phyloP scores from a whole-genome alignment of 2,329 filamentous ascomycete genomes.

The Beauveria scarabaeidicola region DNA sequence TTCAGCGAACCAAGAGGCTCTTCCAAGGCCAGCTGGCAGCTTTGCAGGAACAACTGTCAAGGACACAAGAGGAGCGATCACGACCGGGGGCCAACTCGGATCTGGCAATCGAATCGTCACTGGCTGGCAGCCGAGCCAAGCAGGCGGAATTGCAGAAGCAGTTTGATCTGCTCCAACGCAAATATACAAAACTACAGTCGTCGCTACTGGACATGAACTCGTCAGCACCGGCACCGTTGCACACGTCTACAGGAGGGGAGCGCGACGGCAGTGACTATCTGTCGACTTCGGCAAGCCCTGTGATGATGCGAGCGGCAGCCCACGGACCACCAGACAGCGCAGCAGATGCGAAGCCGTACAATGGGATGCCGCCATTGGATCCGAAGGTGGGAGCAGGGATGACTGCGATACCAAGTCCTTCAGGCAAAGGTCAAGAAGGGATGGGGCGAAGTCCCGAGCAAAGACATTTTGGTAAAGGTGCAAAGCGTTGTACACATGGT shows the following conservation, averaged over 20 bases:
- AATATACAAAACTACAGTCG: conserved; percentile 44
- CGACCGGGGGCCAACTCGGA: conserved; percentile 22
- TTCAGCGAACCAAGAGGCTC: conserved; percentile 32
- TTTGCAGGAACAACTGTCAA: conserved; percentile 37
- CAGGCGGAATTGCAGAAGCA: conserved; percentile 47
- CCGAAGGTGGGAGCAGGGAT: conserved; percentile 22
- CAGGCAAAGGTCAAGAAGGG: conserved; percentile 15
- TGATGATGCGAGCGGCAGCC: conserved; percentile 27
- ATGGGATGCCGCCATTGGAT: conserved; percentile 35
- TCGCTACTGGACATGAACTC: conserved; percentile 40
- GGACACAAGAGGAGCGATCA: conserved; percentile 24
- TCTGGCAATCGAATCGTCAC: conserved; percentile 33
- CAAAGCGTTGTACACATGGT: not conserved
- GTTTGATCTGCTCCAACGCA: conserved; percentile 39
- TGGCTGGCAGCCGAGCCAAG: conserved; percentile 45
- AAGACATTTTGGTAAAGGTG: conserved; percentile 32
- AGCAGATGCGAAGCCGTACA: conserved; percentile 34
- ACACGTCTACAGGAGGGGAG: conserved; percentile 12
- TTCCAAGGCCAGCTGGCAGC: conserved; percentile 41
- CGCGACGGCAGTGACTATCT: conserved; percentile 26
- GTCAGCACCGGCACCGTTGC: conserved; percentile 19
- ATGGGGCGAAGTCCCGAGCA: conserved; percentile 27
- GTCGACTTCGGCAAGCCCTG: conserved; percentile 30
- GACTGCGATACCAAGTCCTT: conserved; percentile 27
- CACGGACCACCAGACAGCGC: conserved; percentile 31